Evolutionary conservation across 805 yeast genomes (phyloP), one percentile per base, ranked within the genome.

Genomic region (Suhomyces sp.): DNA sequence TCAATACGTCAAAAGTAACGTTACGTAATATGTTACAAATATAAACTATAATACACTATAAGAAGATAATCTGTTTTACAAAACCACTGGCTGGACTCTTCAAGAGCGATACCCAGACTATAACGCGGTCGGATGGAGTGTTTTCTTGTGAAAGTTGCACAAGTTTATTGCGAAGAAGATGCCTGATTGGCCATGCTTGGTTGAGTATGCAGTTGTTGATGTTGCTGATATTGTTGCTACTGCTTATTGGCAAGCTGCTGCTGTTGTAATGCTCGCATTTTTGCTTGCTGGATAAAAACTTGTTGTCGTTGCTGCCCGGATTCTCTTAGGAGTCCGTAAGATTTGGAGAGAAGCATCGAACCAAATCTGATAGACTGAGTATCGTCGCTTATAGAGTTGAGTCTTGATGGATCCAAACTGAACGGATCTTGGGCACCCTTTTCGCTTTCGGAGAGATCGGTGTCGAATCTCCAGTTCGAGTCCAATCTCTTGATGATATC

Each of bases 311-410:
- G 84, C 61, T 83, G 79, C 50, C 88, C 83, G 19, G 92, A 86
- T 63, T 91, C 90, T 60, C 89, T 75, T 56, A 85, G 72, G 47
- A 85, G 79, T 49, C 91, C 97, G 63, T 88, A 88, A 0, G 97
- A 85, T 67, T 92, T 93, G 3, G 94, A 83, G 41, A 91, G 75
- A 29, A 93, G 70, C 97, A 91, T 91, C 6, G 96, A 83, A 7
- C 97, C 97, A 69, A 92, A 92, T 53, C 97, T 76, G 27, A 93
- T 88, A 1, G 88, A 85, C 68, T 92, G 97, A 1, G 97, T 91
- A 48, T 85, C 93, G 49, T 86, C 86, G 12, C 90, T 82, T 41
- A 92, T 89, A 56, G 87, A 86, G 63, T 92, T 92, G 60, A 92
- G 76, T 50, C 81, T 79, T 0, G 96, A 84, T 0, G 97, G 97